Conservation (phyloP, 2,329 filamentous ascomycete species). For the Sporothrix luriei region DNA sequence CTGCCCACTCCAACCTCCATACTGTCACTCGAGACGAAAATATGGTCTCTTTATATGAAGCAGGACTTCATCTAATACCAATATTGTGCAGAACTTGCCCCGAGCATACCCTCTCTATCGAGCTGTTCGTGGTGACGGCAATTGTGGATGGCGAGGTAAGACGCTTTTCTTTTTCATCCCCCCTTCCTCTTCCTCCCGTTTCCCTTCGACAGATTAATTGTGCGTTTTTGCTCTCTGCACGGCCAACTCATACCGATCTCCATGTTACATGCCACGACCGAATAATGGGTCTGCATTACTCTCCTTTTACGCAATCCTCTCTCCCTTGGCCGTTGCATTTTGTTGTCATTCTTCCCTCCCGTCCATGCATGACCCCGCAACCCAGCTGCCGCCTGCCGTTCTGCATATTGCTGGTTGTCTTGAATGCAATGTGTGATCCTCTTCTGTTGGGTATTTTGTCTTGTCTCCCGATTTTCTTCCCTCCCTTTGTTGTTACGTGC, state of each 20-base stretch:
- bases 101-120: slow-evolving; percentile 86
- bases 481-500: not conserved
- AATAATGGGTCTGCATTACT: not conserved
- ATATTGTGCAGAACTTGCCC: slow-evolving; percentile 68
- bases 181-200: not conserved
- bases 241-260: not conserved
- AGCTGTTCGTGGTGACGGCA: slow-evolving; percentile 86
- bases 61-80: slow-evolving; percentile 8
- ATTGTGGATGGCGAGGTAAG: slow-evolving; percentile 97
- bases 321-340: not conserved
- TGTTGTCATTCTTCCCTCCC: slow-evolving; percentile 17
- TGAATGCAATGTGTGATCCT: not conserved
- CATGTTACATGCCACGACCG: not conserved
- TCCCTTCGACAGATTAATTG: not conserved
- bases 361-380: slow-evolving; percentile 28
- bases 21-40: not conserved
- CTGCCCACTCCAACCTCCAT: not conserved
- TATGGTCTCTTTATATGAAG: not conserved
- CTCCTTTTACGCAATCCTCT: not conserved
- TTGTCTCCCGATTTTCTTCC: not conserved
- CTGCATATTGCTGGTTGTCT: not conserved
- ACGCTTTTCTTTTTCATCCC: slow-evolving; percentile 33
- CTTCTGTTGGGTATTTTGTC: not conserved
- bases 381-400: slow-evolving; percentile 6
- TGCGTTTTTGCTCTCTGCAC: no score